Evolutionary conservation across 1,139 yeast genomes (phyloP).

Genomic region (Yamadazyma trypodendri): DNA sequence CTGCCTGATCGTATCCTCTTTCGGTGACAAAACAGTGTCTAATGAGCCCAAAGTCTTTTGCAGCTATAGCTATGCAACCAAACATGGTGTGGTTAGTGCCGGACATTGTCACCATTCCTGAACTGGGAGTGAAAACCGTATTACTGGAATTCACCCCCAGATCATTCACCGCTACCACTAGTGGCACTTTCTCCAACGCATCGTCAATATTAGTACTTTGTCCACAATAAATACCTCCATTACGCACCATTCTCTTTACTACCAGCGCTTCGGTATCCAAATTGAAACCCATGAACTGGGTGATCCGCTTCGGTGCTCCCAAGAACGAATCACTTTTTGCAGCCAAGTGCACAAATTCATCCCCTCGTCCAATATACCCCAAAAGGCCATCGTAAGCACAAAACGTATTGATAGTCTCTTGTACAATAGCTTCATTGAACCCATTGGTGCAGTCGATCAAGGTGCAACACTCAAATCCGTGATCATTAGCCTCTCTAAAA

Average conservation of each 20-base stretch:
- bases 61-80: constrained; percentile 7
- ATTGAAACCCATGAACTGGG: neutral
- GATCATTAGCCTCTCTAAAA: constrained; percentile 17
- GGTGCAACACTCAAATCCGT: constrained; percentile 16
- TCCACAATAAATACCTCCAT: constrained; percentile 7
- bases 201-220: constrained; percentile 1
- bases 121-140: constrained; percentile 9
- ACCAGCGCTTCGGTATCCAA: constrained; percentile 3
- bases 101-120: constrained; percentile 11
- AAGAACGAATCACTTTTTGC: neutral
- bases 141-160: constrained; percentile 3
- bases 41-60: constrained; percentile 1
- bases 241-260: constrained; percentile 5
- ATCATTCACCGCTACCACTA: constrained; percentile 7
- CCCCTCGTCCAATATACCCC: constrained; percentile 12
- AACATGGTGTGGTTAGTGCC: constrained; percentile 9
- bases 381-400: constrained; percentile 16
- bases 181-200: constrained; percentile 2
- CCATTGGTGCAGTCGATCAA: constrained; percentile 15
- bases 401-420: constrained; percentile 13
- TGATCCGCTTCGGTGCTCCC: neutral
- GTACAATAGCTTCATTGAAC: constrained; percentile 12
- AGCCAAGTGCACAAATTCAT: constrained; percentile 11
- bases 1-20: constrained; percentile 12
- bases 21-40: constrained; percentile 9